Base-by-base conservation (phyloP, 1,284 basidiomycete species). In the Malassezia sympodialis region DNA sequence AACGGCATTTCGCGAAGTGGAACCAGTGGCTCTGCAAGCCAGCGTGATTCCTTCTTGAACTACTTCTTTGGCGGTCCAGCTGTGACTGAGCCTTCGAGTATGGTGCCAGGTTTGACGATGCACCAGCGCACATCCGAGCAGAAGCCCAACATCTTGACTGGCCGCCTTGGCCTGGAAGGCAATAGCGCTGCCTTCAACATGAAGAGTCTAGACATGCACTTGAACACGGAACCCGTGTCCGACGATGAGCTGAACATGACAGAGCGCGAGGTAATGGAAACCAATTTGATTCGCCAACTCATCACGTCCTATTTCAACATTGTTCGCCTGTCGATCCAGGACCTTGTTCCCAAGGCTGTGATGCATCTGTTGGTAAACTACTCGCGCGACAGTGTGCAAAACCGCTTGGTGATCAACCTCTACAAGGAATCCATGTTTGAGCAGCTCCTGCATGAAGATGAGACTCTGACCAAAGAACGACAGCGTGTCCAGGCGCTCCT, bases 281-380 rank as follows among this genome's bases (percentile, higher is more conserved):
- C 90, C 34, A 84, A 83, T 39, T 81, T 99, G 60, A 98, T 99
- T 72, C 84, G 91, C 50, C 87, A 87, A 2, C 82, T 98, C 63
- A 98, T 99, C 73, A 82, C 84, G 26, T 90, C 88, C 14, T 98
- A 99, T 80, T 99, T 99, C 78, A 81, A 82, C 62, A 98, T 99
- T 75, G 87, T 94, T 19, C 84, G 94, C 31, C 90, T 96, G 76
- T 88, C 85, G 68, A 96, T 99, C 63, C 89, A 96, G 72, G 94
- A 98, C 76, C 81, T 96, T 59, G 83, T 98, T 17, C 94, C 94
- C 32, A 99, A 99, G 78, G 67, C 67, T 10, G 67, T 75, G 31
- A 65, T 69, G 60, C 76, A 78, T 63, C 82, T 91, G 69, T 81
- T 96, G 62, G 93, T 99, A 72, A 98, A 96, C 78, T 83, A 89